Evolutionary conservation across 768 basidiomycete genomes (phyloP).

Genomic region (Boletus rubescentipes): DNA sequence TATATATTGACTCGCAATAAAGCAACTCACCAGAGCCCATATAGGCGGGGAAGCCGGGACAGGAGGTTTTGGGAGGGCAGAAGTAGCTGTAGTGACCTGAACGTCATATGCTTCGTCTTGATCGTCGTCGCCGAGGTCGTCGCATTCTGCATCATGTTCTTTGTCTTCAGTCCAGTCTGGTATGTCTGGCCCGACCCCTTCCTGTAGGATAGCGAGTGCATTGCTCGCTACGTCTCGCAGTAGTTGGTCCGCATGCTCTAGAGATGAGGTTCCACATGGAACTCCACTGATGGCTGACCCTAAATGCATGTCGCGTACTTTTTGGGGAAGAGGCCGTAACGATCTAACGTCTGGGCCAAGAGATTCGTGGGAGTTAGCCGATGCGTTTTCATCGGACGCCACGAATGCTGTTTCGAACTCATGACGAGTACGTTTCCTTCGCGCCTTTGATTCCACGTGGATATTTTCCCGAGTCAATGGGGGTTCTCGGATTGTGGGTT

Average conservation of each 20-base stretch:
- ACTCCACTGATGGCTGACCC: background rate
- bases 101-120: conserved; percentile 6
- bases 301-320: background rate
- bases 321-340: conserved; percentile 25
- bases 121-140: conserved; percentile 5
- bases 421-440: conserved; percentile 19
- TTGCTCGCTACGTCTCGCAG: conserved; percentile 20
- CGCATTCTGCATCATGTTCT: conserved; percentile 18
- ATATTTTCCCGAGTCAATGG: background rate
- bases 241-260: conserved; percentile 18
- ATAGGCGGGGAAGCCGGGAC: conserved; percentile 36
- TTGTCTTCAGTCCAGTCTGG: conserved; percentile 28
- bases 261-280: conserved; percentile 2
- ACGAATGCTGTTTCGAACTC: conserved; percentile 17
- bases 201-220: conserved; percentile 6
- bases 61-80: conserved; percentile 11
- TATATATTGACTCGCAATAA: background rate
- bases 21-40: conserved; percentile 43
- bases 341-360: conserved; percentile 19
- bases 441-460: background rate
- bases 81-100: conserved; percentile 14
- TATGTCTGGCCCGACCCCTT: conserved; percentile 5
- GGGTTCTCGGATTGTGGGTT: background rate
- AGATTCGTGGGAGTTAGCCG: conserved; percentile 1
- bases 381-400: background rate